Evolutionary conservation across 2,329 filamentous ascomycete species (phyloP).

Genomic region (Cercospora brassicicola): DNA sequence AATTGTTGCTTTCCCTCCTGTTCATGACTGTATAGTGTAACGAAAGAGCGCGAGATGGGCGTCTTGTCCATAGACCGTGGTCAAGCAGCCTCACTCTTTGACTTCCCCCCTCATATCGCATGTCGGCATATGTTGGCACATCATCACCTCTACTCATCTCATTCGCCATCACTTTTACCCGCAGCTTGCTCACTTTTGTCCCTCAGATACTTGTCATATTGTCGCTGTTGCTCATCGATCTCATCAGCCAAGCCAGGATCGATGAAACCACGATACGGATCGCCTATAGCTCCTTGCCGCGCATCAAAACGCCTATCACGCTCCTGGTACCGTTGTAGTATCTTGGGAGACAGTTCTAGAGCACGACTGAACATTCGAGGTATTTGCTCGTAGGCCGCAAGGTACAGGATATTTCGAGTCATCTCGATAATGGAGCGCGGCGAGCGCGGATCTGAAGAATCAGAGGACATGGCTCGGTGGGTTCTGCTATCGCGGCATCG

Average conservation of each 20-base stretch:
- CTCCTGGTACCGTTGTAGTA: constrained; percentile 19
- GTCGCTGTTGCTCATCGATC: constrained; percentile 20
- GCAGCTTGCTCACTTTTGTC: neutral
- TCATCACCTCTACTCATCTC: neutral
- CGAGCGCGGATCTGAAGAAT: constrained; percentile 21
- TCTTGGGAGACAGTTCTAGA: constrained; percentile 23
- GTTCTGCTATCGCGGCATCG: neutral
- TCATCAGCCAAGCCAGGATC: constrained; percentile 26
- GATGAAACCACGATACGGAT: constrained; percentile 25
- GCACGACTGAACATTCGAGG: constrained; percentile 17
- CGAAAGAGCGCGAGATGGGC: neutral
- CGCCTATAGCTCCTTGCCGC: constrained; percentile 25
- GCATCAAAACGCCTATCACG: constrained; percentile 26
- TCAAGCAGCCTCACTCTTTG: neutral
- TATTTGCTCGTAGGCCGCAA: constrained; percentile 21
- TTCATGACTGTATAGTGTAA: neutral
- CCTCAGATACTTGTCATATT: constrained; percentile 18
- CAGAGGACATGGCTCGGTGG: constrained; percentile 8
- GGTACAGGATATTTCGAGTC: constrained; percentile 13
- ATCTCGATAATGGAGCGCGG: constrained; percentile 20
- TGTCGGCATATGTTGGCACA: neutral
- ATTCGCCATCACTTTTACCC: neutral
- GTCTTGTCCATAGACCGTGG: neutral
- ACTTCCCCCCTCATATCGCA: neutral
- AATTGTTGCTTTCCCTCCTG: neutral